Conservation (phyloP, 78 protist species). For the Dictyostelium intermedium region DNA sequence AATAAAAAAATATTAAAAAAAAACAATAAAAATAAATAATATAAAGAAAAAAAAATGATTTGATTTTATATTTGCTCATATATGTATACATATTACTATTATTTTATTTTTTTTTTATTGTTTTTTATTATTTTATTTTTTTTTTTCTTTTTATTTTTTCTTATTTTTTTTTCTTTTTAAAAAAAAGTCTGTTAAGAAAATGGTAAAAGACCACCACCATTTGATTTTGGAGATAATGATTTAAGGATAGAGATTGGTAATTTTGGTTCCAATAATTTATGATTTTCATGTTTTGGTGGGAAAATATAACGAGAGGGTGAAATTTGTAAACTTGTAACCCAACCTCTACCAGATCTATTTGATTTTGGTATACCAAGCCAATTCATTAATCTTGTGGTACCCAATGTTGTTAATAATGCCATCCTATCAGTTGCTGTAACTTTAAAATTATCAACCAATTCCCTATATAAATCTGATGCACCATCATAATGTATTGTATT, state of each 20-base stretch:
- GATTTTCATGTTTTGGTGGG: constrained; percentile 71
- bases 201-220: constrained; percentile 3
- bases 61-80: too few species aligned
- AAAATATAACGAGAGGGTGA: constrained; percentile 64
- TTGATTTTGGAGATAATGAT: not conserved
- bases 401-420: constrained; percentile 61
- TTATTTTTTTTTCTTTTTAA: not conserved
- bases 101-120: not conserved
- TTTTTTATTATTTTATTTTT: not conserved
- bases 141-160: not conserved
- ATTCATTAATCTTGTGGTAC: constrained; percentile 54
- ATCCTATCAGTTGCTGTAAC: constrained; percentile 4
- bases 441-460: constrained; percentile 12
- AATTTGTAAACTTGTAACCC: constrained; percentile 55
- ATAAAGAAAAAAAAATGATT: too few species aligned
- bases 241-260: not conserved
- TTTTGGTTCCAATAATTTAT: constrained; percentile 2
- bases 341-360: constrained; percentile 56
- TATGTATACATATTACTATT: too few species aligned
- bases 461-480: constrained; percentile 37
- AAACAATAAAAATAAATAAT: too few species aligned
- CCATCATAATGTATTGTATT: constrained; percentile 67
- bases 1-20: too few species aligned
- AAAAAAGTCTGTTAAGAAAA: not conserved
- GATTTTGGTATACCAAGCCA: constrained; percentile 40